Evolutionary conservation across 1,284 basidiomycete genomes (phyloP), one percentile per base, ranked within the genome.

Genomic region (Singerocomus inundabilis): DNA sequence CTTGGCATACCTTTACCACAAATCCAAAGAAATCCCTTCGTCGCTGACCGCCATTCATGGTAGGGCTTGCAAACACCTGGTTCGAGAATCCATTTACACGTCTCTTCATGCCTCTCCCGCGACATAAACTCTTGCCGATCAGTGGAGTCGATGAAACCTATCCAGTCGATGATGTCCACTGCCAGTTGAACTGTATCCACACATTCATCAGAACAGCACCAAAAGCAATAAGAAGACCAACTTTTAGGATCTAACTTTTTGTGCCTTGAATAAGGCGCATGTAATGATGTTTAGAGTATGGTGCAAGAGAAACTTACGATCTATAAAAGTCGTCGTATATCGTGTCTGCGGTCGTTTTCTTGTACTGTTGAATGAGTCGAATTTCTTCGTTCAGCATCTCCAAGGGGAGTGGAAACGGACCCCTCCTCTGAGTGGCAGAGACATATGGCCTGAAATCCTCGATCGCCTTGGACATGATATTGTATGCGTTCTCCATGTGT

Each of bases 101-200:
- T 67, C 38, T 52, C 62, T 46, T 59, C 44, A 7, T 59, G 56
- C 28, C 45, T 53, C 38, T 63, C 51, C 18, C 64, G 51, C 34
- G 56, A 61, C 62, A 67, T 52, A 36, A 55, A 63, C 36, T 57
- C 60, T 46, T 67, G 53, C 28, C 52, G 53, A 29, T 63, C 61
- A 10, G 61, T 50, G 15, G 52, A 49, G 25, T 67, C 62, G 38
- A 63, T 52, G 39, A 58, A 63, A 26, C 54, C 51, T 31, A 67
- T 25, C 62, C 64, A 67, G 24, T 54, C 48, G 9, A 67, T 40
- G 13, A 58, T 55, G 29, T 57, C 38, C 38, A 56, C 15, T 3
- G 56, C 58, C 3, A 59, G 45, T 40, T 65, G 56, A 52, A 60
- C 63, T 64, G 35, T n/a, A 36, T 25, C 21, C 48, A 48, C 16